Evolutionary conservation across 352 stramenopile genomes (phyloP), one percentile per base, ranked within the genome.

Genomic region (Globisporangium splendens): DNA sequence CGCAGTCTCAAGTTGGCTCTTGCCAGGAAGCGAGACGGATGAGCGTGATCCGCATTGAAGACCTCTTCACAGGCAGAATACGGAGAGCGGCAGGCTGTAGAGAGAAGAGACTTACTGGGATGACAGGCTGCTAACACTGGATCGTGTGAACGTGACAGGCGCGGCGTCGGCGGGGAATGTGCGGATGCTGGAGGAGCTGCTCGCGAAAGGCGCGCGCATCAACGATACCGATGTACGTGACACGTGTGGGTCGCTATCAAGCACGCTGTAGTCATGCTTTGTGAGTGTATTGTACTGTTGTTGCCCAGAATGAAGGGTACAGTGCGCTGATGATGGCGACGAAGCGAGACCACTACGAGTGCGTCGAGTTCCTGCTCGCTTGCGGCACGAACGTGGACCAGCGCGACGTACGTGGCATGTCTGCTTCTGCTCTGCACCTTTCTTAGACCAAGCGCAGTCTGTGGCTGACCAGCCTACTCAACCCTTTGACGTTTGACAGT

Each of bases 271-370:
- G 3, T 0, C 17, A 18, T 44, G 5, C 7, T 35, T 35, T 41
- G 7, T 17, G 21, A 31, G 7, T 41, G n/a, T 15, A 33, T 28
- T 15, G 13, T 53, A 22, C 13, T 42, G 11, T 12, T 28, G 14
- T 4, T 58, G 20, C 14, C n/a, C 52, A 89, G 79, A 76, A 64
- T 31, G 78, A 88, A 52, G 80, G 80, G n/a, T 88, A 88, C 57
- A 46, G 66, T 21, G 80, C 76, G 35, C 46, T 91, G 14, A 68
- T 84, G 66, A 59, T 88, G 39, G 80, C 76, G 22, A 62, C 66
- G 46, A 88, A 85, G 59, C 84, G 86, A 46, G 74, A 72, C 15
- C 63, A 56, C 11, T 73, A 77, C 39, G 74, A 85, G 8, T 72
- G 73, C 48, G 73, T 88, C 38, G 66, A 82, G 58, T 74, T 82